These are phyloP conservation scores for Capsella rubella DNA, from an alignment of 441 rosid species.

Conservation along the genomic window DNA sequence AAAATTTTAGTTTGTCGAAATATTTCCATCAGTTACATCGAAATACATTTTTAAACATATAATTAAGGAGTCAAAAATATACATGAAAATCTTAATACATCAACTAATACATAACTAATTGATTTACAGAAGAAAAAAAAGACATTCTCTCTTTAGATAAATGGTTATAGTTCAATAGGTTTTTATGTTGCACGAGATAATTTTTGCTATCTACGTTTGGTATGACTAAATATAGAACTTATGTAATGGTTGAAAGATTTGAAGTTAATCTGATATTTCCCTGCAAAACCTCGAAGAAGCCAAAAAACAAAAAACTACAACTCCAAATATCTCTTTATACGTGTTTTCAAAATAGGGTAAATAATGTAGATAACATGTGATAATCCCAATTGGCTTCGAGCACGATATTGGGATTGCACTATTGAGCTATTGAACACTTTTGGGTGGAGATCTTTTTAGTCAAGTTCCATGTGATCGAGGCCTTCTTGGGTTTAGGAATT, in stretches of 20 bases:
- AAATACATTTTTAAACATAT: not conserved
- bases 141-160: not conserved
- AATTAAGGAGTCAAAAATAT: not conserved
- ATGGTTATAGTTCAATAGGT: slow-evolving; percentile 16
- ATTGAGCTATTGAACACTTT: slow-evolving; percentile 36
- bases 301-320: not conserved
- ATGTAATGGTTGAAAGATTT: slow-evolving; percentile 25
- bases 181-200: slow-evolving; percentile 2
- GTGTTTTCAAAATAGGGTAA: slow-evolving; percentile 4
- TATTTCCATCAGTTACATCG: not conserved
- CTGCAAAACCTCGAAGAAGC: not conserved
- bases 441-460: slow-evolving; percentile 29
- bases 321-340: not conserved
- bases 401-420: slow-evolving; percentile 48
- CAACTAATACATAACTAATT: not conserved
- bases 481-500: slow-evolving; percentile 44
- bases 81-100: not conserved
- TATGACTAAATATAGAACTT: not conserved
- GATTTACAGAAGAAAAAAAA: too few species aligned
- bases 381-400: slow-evolving; percentile 24
- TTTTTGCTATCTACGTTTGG: not conserved
- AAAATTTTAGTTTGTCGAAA: not conserved
- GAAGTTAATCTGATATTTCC: slow-evolving; percentile 2
- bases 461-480: slow-evolving; percentile 42
- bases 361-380: slow-evolving; percentile 20